phyloP scores from a whole-genome alignment of 2,329 filamentous ascomycete species.

The Microdochium nivale region DNA sequence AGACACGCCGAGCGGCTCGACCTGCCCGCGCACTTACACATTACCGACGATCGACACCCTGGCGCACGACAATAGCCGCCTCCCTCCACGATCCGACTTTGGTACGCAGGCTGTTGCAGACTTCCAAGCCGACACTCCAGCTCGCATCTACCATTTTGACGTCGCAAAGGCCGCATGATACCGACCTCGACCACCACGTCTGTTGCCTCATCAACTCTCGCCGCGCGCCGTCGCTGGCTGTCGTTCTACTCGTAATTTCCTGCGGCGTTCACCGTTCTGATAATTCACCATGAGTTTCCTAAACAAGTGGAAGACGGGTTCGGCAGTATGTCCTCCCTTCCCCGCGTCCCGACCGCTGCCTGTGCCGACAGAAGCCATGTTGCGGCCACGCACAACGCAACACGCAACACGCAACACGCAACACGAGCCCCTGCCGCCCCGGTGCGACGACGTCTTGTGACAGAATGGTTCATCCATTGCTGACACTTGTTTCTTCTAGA shows the following conservation, averaged over 20 bases:
- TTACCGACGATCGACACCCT: no score
- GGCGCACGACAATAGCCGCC: no score
- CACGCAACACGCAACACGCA: neutral
- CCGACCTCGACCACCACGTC: neutral
- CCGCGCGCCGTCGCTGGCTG: neutral
- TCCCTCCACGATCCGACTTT: no score
- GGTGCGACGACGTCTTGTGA: neutral
- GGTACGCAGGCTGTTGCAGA: no score
- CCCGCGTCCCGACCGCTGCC: neutral
- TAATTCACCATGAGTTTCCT: constrained; percentile 2
- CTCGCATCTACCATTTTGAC: no score
- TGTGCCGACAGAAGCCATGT: neutral
- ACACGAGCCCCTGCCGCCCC: constrained; percentile 2
- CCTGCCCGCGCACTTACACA: no score
- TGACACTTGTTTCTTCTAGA: constrained; percentile 26
- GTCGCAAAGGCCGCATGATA: neutral
- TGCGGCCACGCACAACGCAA: neutral
- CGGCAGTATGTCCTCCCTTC: constrained; percentile 1
- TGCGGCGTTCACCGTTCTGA: neutral
- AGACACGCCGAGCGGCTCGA: neutral
- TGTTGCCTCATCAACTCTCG: neutral
- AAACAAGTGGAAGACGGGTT: constrained; percentile 4
- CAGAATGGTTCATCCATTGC: neutral
- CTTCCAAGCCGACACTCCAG: no score
- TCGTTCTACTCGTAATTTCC: neutral